Evolutionary conservation across 345 rosid species (phyloP).

Genomic region (Salix viminalis): DNA sequence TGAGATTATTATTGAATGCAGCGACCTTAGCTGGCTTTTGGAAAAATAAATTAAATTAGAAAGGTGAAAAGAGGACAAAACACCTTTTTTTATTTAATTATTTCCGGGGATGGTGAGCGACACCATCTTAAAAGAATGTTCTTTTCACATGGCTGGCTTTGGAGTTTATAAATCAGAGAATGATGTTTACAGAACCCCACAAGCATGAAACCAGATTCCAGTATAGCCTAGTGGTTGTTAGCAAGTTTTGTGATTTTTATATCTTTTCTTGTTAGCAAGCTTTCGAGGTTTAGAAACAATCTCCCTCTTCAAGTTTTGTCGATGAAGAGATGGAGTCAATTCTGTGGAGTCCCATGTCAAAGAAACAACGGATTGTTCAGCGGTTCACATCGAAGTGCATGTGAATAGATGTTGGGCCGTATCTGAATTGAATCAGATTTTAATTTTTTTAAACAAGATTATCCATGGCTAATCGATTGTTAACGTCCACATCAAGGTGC

Average conservation of each 20-base stretch:
- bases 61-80: not conserved
- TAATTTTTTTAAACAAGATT: not conserved
- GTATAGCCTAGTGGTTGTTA: not conserved
- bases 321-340: conserved; percentile 4
- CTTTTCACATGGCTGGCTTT: conserved; percentile 32
- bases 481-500: conserved; percentile 4
- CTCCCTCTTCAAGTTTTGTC: not conserved
- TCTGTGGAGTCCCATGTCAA: conserved; percentile 11
- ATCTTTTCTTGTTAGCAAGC: not conserved
- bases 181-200: conserved; percentile 17
- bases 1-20: conserved; percentile 12
- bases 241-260: not conserved
- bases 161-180: conserved; percentile 8
- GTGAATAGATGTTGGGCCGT: conserved; percentile 21
- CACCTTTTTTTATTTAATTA: not conserved
- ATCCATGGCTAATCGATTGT: not conserved
- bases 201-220: conserved; percentile 17
- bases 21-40: not conserved
- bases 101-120: not conserved
- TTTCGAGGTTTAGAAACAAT: not conserved
- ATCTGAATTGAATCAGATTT: not conserved
- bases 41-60: not conserved
- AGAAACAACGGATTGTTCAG: conserved; percentile 10
- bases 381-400: conserved; percentile 20
- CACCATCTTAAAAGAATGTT: conserved; percentile 31